phyloP scores from a whole-genome alignment of 352 stramenopile genomes.

The Phytophthora sansomeana region DNA sequence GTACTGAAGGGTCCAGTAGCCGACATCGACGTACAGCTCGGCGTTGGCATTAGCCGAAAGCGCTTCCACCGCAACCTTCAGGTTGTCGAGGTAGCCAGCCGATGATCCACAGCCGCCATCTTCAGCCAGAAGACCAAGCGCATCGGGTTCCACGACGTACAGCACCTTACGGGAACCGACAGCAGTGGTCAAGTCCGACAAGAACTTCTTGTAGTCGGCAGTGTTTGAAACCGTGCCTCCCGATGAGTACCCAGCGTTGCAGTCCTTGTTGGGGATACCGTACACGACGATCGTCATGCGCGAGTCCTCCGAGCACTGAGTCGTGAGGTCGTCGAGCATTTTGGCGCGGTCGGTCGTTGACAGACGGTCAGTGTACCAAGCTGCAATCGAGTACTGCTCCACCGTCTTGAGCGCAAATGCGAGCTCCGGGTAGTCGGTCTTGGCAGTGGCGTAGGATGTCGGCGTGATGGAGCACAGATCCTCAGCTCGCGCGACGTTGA shows the following conservation, averaged over 20 bases:
- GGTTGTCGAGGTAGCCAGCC: slow-evolving; percentile 58
- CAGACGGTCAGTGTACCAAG: slow-evolving; percentile 61
- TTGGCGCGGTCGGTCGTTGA: slow-evolving; percentile 32
- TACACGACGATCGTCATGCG: slow-evolving; percentile 70
- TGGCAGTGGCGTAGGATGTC: slow-evolving; percentile 46
- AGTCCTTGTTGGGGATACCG: slow-evolving; percentile 82
- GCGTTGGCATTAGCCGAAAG: slow-evolving; percentile 64
- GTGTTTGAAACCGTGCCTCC: slow-evolving; percentile 47
- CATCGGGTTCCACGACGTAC: slow-evolving; percentile 77
- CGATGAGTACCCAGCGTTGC: slow-evolving; percentile 55
- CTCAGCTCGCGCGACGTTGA: slow-evolving; percentile 17
- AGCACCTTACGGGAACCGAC: slow-evolving; percentile 67
- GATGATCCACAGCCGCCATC: slow-evolving; percentile 52
- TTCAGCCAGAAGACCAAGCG: slow-evolving; percentile 55
- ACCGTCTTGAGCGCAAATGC: slow-evolving; percentile 43
- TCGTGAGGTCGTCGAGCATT: slow-evolving; percentile 37
- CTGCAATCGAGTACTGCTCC: slow-evolving; percentile 48
- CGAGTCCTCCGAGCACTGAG: slow-evolving; percentile 38
- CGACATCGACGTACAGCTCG: slow-evolving; percentile 69
- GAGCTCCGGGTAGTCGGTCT: slow-evolving; percentile 41
- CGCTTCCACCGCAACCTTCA: slow-evolving; percentile 47
- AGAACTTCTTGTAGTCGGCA: slow-evolving; percentile 55
- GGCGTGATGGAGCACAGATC: slow-evolving; percentile 51
- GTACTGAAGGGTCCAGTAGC: slow-evolving; percentile 62
- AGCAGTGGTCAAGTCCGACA: slow-evolving; percentile 44